Evolutionary conservation across 768 basidiomycete genomes (phyloP), one percentile per base, ranked within the genome.

Genomic region (Rhodosporidiobolus odoratus): DNA sequence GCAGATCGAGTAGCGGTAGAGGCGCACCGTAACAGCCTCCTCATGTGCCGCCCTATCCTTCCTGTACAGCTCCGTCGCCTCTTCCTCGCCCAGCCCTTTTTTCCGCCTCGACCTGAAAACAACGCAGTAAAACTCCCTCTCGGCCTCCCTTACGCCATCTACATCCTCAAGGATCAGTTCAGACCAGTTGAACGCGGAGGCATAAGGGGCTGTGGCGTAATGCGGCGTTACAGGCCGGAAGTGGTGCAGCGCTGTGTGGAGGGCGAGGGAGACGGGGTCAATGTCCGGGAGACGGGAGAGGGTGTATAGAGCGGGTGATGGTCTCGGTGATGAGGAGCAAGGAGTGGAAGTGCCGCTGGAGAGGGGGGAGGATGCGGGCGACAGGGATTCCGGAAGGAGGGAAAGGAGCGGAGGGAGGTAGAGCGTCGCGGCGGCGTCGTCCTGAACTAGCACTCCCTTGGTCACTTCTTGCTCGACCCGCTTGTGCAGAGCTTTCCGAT

Each of bases 41-140:
- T 94, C 91, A 76, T 97, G 94, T 3, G 95, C 94, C 50, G 83
- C 80, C 76, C 84, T 84, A 79, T 98, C 95, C 8, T 91, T 92
- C 65, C 88, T 87, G 80, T 96, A 94, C 9, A 97, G 84, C 0
- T 85, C 89, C 90, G 69, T 47, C 73, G 75, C 61, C 34, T 64
- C 67, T 37, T 62, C 56, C 25, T 41, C 48, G 1, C 35, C 65
- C 67, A 45, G 75, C 16, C 57, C 89, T 13, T 82, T 80, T 76
- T 86, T 87, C 35, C 94, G 84, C 74, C 84, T 85, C 72, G 89
- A 90, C 19, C 91, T 84, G 80, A 98, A 98, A 23, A 86, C 91
- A 17, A 98, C 95, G 70, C 87, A 87, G 78, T 95, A 97, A 91
- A 90, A 96, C 66, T 92, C 90, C 47, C 90, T 82, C 74, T 90